Evolutionary conservation across 2,329 filamentous ascomycete species (phyloP), one percentile per base, ranked within the genome.

Genomic region (Didymella sp.): DNA sequence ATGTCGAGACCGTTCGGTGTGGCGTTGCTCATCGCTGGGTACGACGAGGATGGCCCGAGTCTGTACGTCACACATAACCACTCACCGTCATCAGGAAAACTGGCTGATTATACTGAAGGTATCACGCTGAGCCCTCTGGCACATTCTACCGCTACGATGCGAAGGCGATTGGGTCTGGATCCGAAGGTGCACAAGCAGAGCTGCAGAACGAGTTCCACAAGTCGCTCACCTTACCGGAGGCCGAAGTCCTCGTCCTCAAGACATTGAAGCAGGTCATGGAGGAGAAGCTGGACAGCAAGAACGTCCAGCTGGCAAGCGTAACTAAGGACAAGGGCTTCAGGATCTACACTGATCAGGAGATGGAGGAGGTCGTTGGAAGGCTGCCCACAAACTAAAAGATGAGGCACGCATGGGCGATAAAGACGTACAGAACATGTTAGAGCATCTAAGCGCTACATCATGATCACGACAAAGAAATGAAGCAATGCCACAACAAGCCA

Each of bases 251-350:
- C 65, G 93, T 96, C 48, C 83, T 99, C 73, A 98, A 98, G 87
- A 99, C 95, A 33, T 79, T 99, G 77, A 99, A 98, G 85, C 95
- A 99, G 81, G 95, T 99, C 68, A 99, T 99, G 95, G 95, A 99
- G 81, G 95, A 99, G 87, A 99, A 99, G 83, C 85, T 99, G 59
- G 95, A 99, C 77, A 86, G 92, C 63, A 99, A 99, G 87, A 99
- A 99, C 75, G 95, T 99, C 65, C 95, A 99, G 82, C 80, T 99
- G 68, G 95, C 95, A 51, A 98, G 94, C 75, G 95, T 99, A 56
- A 99, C 95, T 62, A 96, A 93, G 84, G 94, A 97, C 67, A 94
- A 91, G 80, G 95, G 95, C 54, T 99, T 99, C 85, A 89, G 92
- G 81, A 97, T 99, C 87, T 99, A 99, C 84, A 90, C 89, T 56